Conservation (phyloP, 75 land plant species). For the Pinus tabuliformis region DNA sequence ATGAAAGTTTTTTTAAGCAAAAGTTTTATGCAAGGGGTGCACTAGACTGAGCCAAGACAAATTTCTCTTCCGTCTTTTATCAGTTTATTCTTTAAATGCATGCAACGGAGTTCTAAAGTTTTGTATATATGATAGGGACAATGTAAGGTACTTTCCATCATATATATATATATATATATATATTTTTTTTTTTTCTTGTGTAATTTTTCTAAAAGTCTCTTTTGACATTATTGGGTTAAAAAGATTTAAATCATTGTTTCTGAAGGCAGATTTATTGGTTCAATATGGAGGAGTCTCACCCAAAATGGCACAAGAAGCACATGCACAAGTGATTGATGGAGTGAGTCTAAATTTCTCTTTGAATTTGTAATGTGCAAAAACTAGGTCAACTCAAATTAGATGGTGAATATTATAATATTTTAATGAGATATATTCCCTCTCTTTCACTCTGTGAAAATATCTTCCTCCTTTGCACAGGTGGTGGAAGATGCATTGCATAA, state of each 20-base stretch:
- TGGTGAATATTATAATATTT: neutral
- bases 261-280: slow-evolving; percentile 88
- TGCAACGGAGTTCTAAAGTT: neutral
- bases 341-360: slow-evolving; percentile 24
- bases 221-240: neutral
- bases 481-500: slow-evolving; percentile 76
- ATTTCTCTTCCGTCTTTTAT: neutral
- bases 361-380: neutral
- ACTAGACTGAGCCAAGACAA: slow-evolving; percentile 1
- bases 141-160: neutral
- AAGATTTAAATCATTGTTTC: neutral
- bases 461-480: slow-evolving; percentile 48
- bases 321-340: slow-evolving; percentile 75
- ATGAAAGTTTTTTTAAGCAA: neutral
- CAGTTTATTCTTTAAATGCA: neutral
- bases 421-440: neutral
- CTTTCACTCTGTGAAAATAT: neutral
- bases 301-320: slow-evolving; percentile 92
- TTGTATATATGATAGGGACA: neutral
- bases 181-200: neutral
- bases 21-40: neutral
- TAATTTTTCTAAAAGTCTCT: neutral
- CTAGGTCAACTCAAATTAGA: neutral
- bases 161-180: no score
- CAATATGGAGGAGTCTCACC: slow-evolving; percentile 95